Conservation (phyloP, 2,329 filamentous ascomycete genomes). For the Fusarium incarnatum region DNA sequence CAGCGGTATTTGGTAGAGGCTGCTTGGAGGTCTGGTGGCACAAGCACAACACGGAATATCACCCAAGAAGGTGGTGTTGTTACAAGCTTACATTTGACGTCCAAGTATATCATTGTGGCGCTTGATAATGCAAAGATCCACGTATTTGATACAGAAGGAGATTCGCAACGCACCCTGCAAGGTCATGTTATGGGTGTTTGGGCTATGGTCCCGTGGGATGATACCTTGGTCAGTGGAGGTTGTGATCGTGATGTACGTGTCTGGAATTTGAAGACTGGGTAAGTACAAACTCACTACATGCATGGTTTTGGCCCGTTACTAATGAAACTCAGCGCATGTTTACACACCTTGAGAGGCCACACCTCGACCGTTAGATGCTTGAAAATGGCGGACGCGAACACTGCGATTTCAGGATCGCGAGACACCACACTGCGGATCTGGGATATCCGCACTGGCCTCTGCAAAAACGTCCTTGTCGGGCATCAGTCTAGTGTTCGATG, state of each 20-base stretch:
- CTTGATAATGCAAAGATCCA: constrained; percentile 99
- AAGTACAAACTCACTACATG: constrained; percentile 50
- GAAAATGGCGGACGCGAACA: constrained; percentile 95
- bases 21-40: constrained; percentile 94
- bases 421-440: constrained; percentile 95
- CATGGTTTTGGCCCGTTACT: constrained; percentile 21
- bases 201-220: constrained; percentile 99
- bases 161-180: constrained; percentile 87
- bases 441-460: constrained; percentile 90
- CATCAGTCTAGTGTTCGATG: constrained; percentile 97
- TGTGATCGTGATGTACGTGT: constrained; percentile 97
- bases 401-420: constrained; percentile 94
- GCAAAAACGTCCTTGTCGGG: constrained; percentile 90
- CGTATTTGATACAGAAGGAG: constrained; percentile 93
- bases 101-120: constrained; percentile 97
- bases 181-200: constrained; percentile 99
- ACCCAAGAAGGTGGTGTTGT: constrained; percentile 97
- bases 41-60: constrained; percentile 84
- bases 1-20: constrained; percentile 97
- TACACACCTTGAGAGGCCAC: constrained; percentile 90
- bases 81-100: constrained; percentile 91
- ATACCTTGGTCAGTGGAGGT: constrained; percentile 93
- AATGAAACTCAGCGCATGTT: constrained; percentile 67
- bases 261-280: constrained; percentile 96
- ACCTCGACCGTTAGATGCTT: constrained; percentile 96